Conservation (phyloP, 1,284 basidiomycete species). For the Naganishia sp. region DNA sequence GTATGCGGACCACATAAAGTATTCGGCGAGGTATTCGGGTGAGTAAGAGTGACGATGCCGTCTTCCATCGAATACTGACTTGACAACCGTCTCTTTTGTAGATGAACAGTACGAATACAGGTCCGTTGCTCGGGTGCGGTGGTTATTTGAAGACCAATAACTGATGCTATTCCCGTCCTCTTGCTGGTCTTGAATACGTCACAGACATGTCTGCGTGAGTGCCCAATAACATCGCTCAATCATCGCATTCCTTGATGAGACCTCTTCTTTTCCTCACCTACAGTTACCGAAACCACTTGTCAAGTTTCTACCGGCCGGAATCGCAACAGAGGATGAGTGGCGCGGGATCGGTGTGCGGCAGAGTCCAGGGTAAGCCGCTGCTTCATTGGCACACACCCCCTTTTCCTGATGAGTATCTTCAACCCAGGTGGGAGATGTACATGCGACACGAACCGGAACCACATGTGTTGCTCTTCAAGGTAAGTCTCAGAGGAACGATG, state of each 20-base stretch:
- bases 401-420: background rate
- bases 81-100: conserved; percentile 28
- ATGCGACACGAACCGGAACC: conserved; percentile 51
- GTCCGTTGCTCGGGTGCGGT: conserved; percentile 32
- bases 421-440: conserved; percentile 54
- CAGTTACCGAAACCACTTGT: conserved; percentile 53
- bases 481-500: conserved; percentile 1
- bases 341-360: conserved; percentile 54
- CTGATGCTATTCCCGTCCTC: background rate
- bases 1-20: conserved; percentile 53
- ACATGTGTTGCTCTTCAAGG: conserved; percentile 35
- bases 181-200: background rate
- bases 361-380: conserved; percentile 48
- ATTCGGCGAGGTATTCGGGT: conserved; percentile 41
- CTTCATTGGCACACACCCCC: background rate
- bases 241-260: background rate
- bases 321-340: conserved; percentile 53
- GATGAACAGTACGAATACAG: conserved; percentile 54
- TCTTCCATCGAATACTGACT: conserved; percentile 25
- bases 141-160: background rate
- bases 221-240: background rate
- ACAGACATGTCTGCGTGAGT: conserved; percentile 54
- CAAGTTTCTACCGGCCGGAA: conserved; percentile 50
- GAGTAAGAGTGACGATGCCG: conserved; percentile 7
- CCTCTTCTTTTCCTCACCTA: too few relatives aligned